Conservation (phyloP, 2,329 filamentous ascomycete genomes). For the Fusarium floridanum region DNA sequence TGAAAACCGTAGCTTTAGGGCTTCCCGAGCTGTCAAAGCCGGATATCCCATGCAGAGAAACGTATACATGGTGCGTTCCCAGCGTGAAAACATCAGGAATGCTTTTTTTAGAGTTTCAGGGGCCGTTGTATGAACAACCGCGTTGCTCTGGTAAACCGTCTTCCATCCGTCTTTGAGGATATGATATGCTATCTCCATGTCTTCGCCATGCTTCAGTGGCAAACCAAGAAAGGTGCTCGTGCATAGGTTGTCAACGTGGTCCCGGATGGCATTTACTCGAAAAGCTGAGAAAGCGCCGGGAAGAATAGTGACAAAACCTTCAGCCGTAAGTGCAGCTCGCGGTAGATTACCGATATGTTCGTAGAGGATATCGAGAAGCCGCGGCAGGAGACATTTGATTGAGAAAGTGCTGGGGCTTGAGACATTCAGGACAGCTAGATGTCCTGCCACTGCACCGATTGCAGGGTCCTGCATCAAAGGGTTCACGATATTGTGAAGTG, state of each 20-base stretch:
- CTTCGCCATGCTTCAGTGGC: constrained; percentile 7
- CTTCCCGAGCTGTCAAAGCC: constrained; percentile 11
- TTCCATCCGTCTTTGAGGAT: constrained; percentile 12
- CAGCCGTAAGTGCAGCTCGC: constrained; percentile 1
- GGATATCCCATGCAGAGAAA: constrained; percentile 12
- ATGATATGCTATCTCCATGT: constrained; percentile 10
- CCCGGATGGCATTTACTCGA: constrained; percentile 8
- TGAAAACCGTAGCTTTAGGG: not conserved
- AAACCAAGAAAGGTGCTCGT: constrained; percentile 9
- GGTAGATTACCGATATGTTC: constrained; percentile 10
- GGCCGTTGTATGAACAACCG: constrained; percentile 10
- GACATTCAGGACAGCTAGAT: constrained; percentile 5
- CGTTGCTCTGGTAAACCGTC: constrained; percentile 12
- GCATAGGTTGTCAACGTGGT: constrained; percentile 1
- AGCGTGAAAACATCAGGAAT: constrained; percentile 14
- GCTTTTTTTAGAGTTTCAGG: constrained; percentile 5
- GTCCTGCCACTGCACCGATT: constrained; percentile 11
- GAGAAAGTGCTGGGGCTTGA: not conserved
- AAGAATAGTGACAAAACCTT: constrained; percentile 14
- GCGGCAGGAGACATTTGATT: constrained; percentile 1
- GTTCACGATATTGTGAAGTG: constrained; percentile 12
- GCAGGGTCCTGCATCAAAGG: constrained; percentile 6
- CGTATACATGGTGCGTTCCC: constrained; percentile 9
- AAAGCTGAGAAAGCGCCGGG: constrained; percentile 16
- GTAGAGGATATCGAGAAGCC: constrained; percentile 12